Evolutionary conservation across 2,329 filamentous ascomycete genomes (phyloP).

Genomic region (Neocatenulostroma microsporum): DNA sequence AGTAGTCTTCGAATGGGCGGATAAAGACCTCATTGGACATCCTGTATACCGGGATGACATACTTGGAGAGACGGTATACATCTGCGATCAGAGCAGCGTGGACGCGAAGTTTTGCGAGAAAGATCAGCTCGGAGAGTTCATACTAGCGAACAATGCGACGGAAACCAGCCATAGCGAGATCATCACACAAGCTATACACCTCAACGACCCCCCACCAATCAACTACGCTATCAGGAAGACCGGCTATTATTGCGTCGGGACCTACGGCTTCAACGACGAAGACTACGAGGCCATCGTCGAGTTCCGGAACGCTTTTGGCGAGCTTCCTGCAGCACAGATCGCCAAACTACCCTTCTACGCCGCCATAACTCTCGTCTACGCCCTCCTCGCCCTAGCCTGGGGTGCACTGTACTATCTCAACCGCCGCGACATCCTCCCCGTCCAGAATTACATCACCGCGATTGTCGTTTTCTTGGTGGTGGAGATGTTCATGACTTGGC

Average conservation of each 20-base stretch:
- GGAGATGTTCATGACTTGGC: slow-evolving; percentile 98
- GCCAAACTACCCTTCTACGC: slow-evolving; percentile 97
- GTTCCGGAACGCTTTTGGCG: slow-evolving; percentile 93
- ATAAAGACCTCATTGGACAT: slow-evolving; percentile 70
- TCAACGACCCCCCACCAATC: slow-evolving; percentile 65
- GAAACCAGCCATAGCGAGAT: slow-evolving; percentile 64
- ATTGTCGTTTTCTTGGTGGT: slow-evolving; percentile 90
- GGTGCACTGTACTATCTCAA: slow-evolving; percentile 93
- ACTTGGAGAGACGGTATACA: slow-evolving; percentile 35
- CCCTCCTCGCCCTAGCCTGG: slow-evolving; percentile 81
- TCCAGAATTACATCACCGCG: slow-evolving; percentile 98
- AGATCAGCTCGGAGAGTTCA: slow-evolving; percentile 75
- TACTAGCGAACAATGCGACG: slow-evolving; percentile 68
- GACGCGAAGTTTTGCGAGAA: slow-evolving; percentile 63
- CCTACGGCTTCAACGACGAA: slow-evolving; percentile 57
- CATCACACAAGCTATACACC: slow-evolving; percentile 69
- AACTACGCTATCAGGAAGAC: slow-evolving; percentile 83
- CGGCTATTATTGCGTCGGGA: slow-evolving; percentile 91
- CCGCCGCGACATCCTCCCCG: slow-evolving; percentile 83
- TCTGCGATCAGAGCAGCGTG: slow-evolving; percentile 69
- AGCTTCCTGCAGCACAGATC: slow-evolving; percentile 90
- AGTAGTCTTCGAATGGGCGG: slow-evolving; percentile 90
- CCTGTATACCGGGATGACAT: slow-evolving; percentile 28
- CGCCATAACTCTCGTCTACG: slow-evolving; percentile 86
- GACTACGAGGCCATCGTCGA: slow-evolving; percentile 76